Evolutionary conservation across 164 flowering plant genomes (phyloP).

Genomic region (Stephania cephalantha): DNA sequence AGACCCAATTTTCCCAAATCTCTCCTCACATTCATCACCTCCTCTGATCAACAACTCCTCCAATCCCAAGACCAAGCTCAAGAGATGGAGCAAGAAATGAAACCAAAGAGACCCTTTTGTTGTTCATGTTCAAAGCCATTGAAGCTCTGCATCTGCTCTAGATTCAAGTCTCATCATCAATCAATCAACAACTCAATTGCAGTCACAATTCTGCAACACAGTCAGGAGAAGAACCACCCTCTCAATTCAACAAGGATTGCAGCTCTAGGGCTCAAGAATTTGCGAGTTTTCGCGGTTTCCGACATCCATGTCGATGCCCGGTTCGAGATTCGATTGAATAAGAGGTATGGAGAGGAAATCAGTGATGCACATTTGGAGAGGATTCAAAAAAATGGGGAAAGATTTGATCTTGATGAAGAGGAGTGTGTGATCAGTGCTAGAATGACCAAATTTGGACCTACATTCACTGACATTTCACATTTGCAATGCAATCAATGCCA

Average conservation of each 20-base stretch:
- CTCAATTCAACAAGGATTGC: conserved; percentile 74
- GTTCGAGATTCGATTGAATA: conserved; percentile 28
- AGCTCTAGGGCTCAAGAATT: conserved; percentile 56
- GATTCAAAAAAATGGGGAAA: conserved; percentile 5
- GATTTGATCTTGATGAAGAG: conserved; percentile 9
- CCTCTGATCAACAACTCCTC: neutral
- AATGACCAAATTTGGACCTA: conserved; percentile 34
- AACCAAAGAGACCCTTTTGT: conserved; percentile 52
- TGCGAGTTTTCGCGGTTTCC: conserved; percentile 38
- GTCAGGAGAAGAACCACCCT: conserved; percentile 60
- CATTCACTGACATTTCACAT: conserved; percentile 25
- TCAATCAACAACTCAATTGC: conserved; percentile 40
- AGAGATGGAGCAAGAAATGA: conserved; percentile 30
- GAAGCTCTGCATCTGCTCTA: conserved; percentile 51
- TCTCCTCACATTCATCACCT: neutral
- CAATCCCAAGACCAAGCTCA: conserved; percentile 21
- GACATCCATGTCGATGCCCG: conserved; percentile 53
- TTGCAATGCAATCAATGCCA: conserved; percentile 15
- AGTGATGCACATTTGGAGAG: neutral
- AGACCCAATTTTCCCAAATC: neutral
- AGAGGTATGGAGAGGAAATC: neutral
- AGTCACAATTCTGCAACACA: conserved; percentile 73
- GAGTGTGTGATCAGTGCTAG: conserved; percentile 27
- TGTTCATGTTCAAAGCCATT: conserved; percentile 55
- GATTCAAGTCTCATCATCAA: conserved; percentile 31